Base-by-base conservation (phyloP, 164 flowering plant species). In the Echeveria elegans region DNA sequence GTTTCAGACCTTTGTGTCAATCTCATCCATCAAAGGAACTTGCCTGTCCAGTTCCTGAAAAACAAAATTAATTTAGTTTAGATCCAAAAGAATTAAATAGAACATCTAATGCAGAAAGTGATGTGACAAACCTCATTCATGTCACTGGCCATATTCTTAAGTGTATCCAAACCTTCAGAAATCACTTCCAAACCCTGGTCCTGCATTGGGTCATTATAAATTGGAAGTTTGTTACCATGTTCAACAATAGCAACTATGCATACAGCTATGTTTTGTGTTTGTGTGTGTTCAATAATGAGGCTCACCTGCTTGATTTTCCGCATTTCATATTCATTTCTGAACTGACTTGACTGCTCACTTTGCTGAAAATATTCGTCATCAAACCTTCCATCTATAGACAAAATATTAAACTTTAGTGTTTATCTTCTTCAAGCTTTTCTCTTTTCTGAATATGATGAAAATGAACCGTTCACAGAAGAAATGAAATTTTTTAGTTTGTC, bases 101-200 rank as follows among this genome's bases (percentile, higher is more conserved):
- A 23, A 31, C 14, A 12, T 15, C 26, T 3, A 21, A n/a, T n/a
- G n/a, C n/a, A n/a, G n/a, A n/a, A n/a, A n/a, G n/a, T n/a, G n/a
- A n/a, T n/a, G n/a, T n/a, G 26, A 30, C 71, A 58, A 52, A 80
- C 83, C 83, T 80, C 83, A 58, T 80, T 77, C 75, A 80, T 71
- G 48, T 79, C 78, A 53, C 21, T 58, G 12, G 80, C 80, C 78
- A 77, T 77, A 61, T 79, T 34, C 36, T 77, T 79, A 70, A 77
- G 66, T 19, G 77, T 77, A 60, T 72, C 75, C 72, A 77, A 66
- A 21, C 79, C 81, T 71, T 77, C 76, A 10, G 80, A 74, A 43
- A 80, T 77, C 6, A 66, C 67, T 15, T 75, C 82, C 66, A 80
- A 64, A 24, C 77, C 79, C 72, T 77, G 63, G 67, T 75, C 83